Conservation (phyloP, 495 filamentous ascomycete species). For the Podospora tetraspora region DNA sequence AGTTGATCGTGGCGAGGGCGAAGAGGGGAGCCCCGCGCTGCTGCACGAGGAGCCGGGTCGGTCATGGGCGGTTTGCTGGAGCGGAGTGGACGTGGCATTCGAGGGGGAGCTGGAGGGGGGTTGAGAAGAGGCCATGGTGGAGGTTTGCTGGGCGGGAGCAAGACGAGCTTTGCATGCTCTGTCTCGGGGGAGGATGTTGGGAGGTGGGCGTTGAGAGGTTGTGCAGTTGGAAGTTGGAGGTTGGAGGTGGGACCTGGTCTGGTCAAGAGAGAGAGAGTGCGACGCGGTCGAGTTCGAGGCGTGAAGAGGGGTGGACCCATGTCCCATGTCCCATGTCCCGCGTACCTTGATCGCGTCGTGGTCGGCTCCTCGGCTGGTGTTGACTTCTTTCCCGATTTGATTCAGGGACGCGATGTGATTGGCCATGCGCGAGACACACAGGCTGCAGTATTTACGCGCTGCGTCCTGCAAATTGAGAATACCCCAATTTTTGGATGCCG, state of each 20-base stretch:
- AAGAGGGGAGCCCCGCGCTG: conserved; percentile 6
- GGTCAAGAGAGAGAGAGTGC: not conserved
- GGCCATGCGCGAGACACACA: not conserved
- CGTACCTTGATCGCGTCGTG: not conserved
- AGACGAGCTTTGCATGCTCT: not conserved
- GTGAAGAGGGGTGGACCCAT: not conserved
- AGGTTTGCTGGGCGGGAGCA: not conserved
- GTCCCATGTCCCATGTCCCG: not conserved
- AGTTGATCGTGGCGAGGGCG: conserved; percentile 9
- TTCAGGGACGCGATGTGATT: not conserved
- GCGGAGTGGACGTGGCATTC: conserved; percentile 5
- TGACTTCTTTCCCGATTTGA: not conserved
- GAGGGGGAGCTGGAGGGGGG: conserved; percentile 7
- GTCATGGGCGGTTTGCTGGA: conserved; percentile 11
- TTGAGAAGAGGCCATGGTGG: not conserved
- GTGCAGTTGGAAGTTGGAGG: not conserved
- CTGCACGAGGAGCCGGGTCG: conserved; percentile 20
- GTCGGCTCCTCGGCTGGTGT: not conserved
- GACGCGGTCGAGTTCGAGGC: not conserved
- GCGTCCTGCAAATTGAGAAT: not conserved
- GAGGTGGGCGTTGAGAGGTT: not conserved
- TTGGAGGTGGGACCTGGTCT: not conserved
- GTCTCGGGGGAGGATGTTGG: not conserved
- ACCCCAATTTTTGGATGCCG: not conserved
- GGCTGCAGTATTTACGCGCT: not conserved